phyloP scores from a whole-genome alignment of 2,329 filamentous ascomycete genomes.

The Colletotrichum plurivorum region DNA sequence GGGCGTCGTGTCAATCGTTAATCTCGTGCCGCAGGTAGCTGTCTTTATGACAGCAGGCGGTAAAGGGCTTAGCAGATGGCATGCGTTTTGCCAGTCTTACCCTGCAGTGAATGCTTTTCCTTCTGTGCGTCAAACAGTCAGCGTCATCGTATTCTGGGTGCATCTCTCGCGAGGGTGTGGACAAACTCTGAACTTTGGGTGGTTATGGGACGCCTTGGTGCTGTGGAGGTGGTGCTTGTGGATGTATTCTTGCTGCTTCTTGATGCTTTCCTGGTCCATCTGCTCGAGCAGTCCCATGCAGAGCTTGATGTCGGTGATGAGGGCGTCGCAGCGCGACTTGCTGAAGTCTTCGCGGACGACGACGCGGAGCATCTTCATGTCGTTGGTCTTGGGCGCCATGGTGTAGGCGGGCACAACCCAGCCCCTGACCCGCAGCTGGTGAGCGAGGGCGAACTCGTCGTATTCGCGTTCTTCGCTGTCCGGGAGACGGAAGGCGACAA shows the following conservation, averaged over 20 bases:
- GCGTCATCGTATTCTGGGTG: conserved; percentile 3
- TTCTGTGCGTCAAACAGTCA: conserved; percentile 58
- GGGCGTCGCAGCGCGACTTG: conserved; percentile 82
- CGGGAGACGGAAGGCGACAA: conserved; percentile 84
- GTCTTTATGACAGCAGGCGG: conserved; percentile 18
- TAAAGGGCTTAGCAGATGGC: conserved; percentile 76
- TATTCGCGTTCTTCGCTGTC: conserved; percentile 68
- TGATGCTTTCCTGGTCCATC: conserved; percentile 80
- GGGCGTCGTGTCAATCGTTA: conserved; percentile 31
- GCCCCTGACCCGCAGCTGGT: conserved; percentile 86
- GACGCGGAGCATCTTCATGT: conserved; percentile 91
- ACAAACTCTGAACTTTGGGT: conserved; percentile 65
- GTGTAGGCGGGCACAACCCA: conserved; percentile 98
- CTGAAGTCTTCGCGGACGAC: conserved; percentile 95
- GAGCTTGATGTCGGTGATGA: conserved; percentile 85
- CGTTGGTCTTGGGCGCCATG: conserved; percentile 89
- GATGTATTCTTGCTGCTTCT: conserved; percentile 78
- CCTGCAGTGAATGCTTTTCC: conserved; percentile 90
- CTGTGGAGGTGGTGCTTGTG: conserved; percentile 67
- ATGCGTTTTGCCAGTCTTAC: conserved; percentile 92
- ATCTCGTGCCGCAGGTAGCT: conserved; percentile 15
- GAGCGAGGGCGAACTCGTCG: conserved; percentile 85
- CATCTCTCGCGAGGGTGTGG: background rate
- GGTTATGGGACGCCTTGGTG: conserved; percentile 67
- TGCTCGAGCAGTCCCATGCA: conserved; percentile 79